phyloP scores from a whole-genome alignment of 371 early-diverging fungal species.

The Mucor indicus region DNA sequence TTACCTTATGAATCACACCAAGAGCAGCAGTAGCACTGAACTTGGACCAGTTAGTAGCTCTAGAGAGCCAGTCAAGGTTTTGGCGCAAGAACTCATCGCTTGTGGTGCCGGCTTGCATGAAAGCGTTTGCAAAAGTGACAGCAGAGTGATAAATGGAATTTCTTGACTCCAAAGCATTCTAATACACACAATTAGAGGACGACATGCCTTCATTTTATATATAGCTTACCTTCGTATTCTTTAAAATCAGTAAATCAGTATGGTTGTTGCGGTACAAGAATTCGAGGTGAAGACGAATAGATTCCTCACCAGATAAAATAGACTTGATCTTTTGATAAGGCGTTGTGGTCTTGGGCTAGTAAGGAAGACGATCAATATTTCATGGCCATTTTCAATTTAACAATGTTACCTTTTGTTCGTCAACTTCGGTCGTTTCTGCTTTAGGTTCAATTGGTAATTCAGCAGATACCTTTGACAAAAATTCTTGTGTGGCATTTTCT shows the following conservation, averaged over 20 bases:
- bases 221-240: constrained; percentile 78
- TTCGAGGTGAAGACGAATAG: constrained; percentile 89
- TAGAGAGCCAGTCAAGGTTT: constrained; percentile 96
- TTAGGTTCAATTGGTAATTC: constrained; percentile 62
- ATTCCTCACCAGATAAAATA: constrained; percentile 86
- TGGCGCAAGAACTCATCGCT: constrained; percentile 97
- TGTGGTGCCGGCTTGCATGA: constrained; percentile 98
- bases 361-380: not conserved
- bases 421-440: constrained; percentile 22
- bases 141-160: constrained; percentile 93
- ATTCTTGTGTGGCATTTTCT: constrained; percentile 93
- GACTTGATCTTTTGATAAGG: constrained; percentile 58
- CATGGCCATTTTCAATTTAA: not conserved
- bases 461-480: constrained; percentile 70
- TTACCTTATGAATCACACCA: constrained; percentile 96
- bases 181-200: not conserved
- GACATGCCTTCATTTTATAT: not conserved
- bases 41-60: constrained; percentile 99
- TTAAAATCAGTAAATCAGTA: constrained; percentile 90
- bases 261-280: constrained; percentile 94
- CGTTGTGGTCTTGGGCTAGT: constrained; percentile 17
- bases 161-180: constrained; percentile 86
- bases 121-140: constrained; percentile 96
- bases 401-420: constrained; percentile 45
- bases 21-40: constrained; percentile 98